Evolutionary conservation across 345 rosid genomes (phyloP).

Genomic region (Salix udensis): DNA sequence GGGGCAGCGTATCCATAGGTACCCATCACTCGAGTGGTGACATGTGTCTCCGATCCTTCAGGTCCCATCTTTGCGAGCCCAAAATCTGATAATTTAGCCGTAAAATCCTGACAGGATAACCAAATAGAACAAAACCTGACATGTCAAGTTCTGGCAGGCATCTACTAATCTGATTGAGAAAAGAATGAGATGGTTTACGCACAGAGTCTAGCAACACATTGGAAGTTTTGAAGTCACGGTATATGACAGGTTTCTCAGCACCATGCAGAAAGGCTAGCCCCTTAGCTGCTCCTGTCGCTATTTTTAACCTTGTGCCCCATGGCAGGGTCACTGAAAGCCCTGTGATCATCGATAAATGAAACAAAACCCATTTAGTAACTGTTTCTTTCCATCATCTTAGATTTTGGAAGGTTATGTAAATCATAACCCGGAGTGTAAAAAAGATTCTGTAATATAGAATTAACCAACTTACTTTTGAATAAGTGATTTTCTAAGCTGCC

Average conservation of each 20-base stretch:
- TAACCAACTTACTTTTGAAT: conserved; percentile 52
- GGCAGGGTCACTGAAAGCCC: conserved; percentile 72
- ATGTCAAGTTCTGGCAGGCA: not conserved
- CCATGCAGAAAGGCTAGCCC: conserved; percentile 87
- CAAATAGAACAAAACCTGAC: not conserved
- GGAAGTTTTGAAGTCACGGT: conserved; percentile 92
- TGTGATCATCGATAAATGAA: conserved; percentile 13
- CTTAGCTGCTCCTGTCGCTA: conserved; percentile 84
- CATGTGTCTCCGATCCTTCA: conserved; percentile 89
- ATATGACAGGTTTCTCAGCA: conserved; percentile 80
- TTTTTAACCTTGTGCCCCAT: conserved; percentile 82
- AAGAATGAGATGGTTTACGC: conserved; percentile 7
- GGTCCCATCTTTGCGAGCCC: conserved; percentile 96
- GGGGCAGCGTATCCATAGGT: conserved; percentile 96
- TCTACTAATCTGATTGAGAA: not conserved
- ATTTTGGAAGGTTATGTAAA: not conserved
- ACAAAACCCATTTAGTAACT: not conserved
- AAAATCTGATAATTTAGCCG: conserved; percentile 80
- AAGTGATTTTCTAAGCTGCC: conserved; percentile 93
- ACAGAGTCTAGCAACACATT: conserved; percentile 84
- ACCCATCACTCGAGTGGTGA: conserved; percentile 93
- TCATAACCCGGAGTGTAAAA: not conserved
- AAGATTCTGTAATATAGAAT: not conserved
- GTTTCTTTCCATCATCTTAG: not conserved
- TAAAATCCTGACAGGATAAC: conserved; percentile 52